Evolutionary conservation across 257 asterid species (phyloP).

Genomic region (Nyctanthes arbortristis): DNA sequence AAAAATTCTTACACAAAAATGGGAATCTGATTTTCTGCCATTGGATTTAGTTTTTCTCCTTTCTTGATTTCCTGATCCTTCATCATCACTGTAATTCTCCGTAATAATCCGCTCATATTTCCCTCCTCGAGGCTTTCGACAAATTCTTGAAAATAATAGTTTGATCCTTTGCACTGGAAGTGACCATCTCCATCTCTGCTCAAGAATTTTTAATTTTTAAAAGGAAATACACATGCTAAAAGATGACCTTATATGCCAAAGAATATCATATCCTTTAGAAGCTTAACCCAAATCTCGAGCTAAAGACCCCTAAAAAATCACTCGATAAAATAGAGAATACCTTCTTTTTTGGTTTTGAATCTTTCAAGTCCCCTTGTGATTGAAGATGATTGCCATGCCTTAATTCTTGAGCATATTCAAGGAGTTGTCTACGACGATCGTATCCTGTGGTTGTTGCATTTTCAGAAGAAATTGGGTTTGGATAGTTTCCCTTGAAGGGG

Average conservation of each 20-base stretch:
- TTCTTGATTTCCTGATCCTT: not conserved
- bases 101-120: not conserved
- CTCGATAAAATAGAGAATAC: not conserved
- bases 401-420: not conserved
- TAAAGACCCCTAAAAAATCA: not conserved
- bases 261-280: too few species aligned
- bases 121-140: not conserved
- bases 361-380: not conserved
- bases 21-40: constrained; percentile 1
- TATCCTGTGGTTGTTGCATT: not conserved
- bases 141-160: not conserved
- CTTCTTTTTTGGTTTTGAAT: not conserved
- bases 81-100: not conserved
- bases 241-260: too few species aligned
- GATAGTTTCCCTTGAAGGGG: not conserved
- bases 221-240: too few species aligned
- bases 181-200: constrained; percentile 7
- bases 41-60: not conserved
- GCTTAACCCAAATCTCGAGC: not conserved
- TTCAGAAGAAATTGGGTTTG: not conserved
- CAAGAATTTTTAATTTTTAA: not conserved
- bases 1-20: constrained; percentile 6
- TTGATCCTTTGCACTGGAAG: not conserved
- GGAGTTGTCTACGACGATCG: not conserved
- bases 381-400: not conserved